phyloP scores from a whole-genome alignment of 1,284 basidiomycete genomes.

The Coniferiporia weirii region DNA sequence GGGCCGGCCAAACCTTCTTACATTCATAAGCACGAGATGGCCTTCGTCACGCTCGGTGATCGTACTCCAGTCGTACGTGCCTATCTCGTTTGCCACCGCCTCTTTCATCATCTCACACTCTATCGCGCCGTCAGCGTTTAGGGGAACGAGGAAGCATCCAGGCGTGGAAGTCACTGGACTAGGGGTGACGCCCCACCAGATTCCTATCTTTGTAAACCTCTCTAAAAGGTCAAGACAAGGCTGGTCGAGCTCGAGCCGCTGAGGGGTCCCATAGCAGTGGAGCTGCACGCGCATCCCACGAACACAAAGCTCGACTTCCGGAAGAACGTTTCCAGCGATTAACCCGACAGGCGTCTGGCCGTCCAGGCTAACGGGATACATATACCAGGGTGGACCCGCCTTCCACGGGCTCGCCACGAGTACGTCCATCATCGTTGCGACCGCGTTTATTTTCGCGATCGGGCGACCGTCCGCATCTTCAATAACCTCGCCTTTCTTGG shows the following conservation, averaged over 20 bases:
- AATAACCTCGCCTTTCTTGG: slow-evolving; percentile 37
- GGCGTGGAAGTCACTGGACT: slow-evolving; percentile 45
- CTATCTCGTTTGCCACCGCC: slow-evolving; percentile 43
- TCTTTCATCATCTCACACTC: slow-evolving; percentile 53
- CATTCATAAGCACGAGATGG: slow-evolving; percentile 47
- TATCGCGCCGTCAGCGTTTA: slow-evolving; percentile 40
- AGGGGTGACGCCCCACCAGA: slow-evolving; percentile 60
- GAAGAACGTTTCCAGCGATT: slow-evolving; percentile 54
- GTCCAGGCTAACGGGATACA: slow-evolving; percentile 55
- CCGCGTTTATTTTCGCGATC: slow-evolving; percentile 35
- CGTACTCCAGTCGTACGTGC: slow-evolving; percentile 48
- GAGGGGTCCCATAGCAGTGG: slow-evolving; percentile 21
- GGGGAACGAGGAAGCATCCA: slow-evolving; percentile 59
- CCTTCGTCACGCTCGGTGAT: slow-evolving; percentile 44
- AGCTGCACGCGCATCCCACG: slow-evolving; percentile 33
- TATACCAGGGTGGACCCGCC: slow-evolving; percentile 47
- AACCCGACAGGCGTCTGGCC: slow-evolving; percentile 47
- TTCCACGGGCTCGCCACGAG: slow-evolving; percentile 61
- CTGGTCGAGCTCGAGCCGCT: slow-evolving; percentile 16
- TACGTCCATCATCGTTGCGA: slow-evolving; percentile 52
- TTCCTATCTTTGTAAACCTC: slow-evolving; percentile 54
- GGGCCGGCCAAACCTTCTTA: slow-evolving; percentile 48
- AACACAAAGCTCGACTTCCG: slow-evolving; percentile 38
- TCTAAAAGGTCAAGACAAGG: slow-evolving; percentile 46
- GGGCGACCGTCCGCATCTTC: slow-evolving; percentile 48